Base-by-base conservation (phyloP, 208 protist genomes). In the Crithidia bombi region DNA sequence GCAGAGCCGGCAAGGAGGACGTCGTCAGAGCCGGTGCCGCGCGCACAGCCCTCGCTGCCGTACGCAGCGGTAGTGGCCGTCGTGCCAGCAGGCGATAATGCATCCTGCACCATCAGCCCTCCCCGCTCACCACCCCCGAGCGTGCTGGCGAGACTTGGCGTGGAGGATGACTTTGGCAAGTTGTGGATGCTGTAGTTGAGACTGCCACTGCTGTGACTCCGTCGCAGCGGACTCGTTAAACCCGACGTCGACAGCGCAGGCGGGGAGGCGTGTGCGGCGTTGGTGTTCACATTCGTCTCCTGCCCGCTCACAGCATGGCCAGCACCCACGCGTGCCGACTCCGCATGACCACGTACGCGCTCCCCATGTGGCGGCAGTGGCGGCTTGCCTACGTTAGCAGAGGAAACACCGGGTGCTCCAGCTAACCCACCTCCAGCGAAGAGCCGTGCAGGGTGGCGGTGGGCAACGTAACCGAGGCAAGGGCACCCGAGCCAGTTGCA, bases 341-440 rank as follows among this genome's bases (percentile, higher is more conserved):
- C 71, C 7, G 32, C 25, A 26, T 77, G 28, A 49, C 71, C 67
- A 32, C 33, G 62, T 12, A 26, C 62, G 4, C 71, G 71, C 26
- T 51, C 57, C 30, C 14, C 47, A 55, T 69, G 39, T 47, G 46
- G 58, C 30, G 67, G 67, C 54, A 69, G 50, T 19, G 56, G 46
- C 25, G 65, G 61, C 52, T 51, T 65, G 11, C 61, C 50, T 26
- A 56, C 58, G 3, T 23, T 50, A 49, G 25, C 63, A 7, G 63
- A 3, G 10, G 50, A n/a, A 2, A 15, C 25, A 14, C 10, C 49
- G 5, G 32, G 2, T 23, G 35, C 35, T 12, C 52, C 55, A 21
- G 23, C 35, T 21, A 3, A n/a, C 3, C 41, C 19, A 26, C 65
- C 52, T 0, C 46, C 46, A 6, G 46, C 46, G 21, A 51, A 51